phyloP scores from a whole-genome alignment of 257 asterid species.

The Nicotiana knightiana region DNA sequence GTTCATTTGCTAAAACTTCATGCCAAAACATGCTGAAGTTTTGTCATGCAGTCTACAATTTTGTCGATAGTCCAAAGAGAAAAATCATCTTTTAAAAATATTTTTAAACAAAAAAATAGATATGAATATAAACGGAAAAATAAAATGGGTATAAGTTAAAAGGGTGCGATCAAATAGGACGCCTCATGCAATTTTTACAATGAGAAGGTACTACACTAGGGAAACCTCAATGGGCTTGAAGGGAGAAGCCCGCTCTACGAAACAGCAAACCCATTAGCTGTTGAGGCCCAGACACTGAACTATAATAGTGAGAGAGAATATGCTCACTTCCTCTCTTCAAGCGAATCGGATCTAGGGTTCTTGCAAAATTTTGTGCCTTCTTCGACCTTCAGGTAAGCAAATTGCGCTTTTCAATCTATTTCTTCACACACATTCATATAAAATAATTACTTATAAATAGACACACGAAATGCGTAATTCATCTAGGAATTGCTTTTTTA shows the following conservation, averaged over 20 bases:
- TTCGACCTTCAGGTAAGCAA: constrained; percentile 15
- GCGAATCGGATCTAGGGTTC: constrained; percentile 23
- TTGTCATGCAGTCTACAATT: no score
- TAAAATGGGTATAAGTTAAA: no score
- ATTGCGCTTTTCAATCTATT: background rate
- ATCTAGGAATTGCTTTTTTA: background rate
- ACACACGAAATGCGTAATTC: background rate
- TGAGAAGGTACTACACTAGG: background rate
- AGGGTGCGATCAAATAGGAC: no score
- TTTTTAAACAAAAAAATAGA: no score
- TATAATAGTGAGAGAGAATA: background rate
- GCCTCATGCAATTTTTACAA: no score
- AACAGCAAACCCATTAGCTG: background rate
- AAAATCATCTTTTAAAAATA: no score
- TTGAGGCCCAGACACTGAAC: background rate
- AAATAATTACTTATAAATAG: background rate
- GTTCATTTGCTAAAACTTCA: no score
- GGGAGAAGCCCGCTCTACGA: background rate
- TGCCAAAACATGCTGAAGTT: no score
- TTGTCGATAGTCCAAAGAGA: no score
- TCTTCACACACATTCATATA: background rate
- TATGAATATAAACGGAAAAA: no score
- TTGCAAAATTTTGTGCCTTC: background rate
- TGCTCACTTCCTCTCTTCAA: background rate
- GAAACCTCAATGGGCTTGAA: background rate